phyloP scores from a whole-genome alignment of 1,284 basidiomycete genomes.

The Heterobasidion irregulare region DNA sequence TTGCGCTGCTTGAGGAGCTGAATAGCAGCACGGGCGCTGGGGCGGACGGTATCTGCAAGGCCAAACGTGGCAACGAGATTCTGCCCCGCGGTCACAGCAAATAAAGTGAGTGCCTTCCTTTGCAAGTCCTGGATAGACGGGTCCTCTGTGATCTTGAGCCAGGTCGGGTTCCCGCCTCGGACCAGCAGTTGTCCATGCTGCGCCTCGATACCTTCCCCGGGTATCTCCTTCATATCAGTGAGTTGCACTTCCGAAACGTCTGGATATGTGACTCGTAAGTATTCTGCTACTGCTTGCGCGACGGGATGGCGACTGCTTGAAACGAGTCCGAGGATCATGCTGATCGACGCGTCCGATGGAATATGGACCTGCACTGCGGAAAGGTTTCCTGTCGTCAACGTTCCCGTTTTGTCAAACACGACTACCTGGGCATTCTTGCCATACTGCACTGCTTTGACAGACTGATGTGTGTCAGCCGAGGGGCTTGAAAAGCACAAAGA shows the following conservation, averaged over 20 bases:
- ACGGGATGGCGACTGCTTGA: constrained; percentile 17
- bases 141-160: constrained; percentile 19
- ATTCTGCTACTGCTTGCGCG: constrained; percentile 21
- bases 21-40: constrained; percentile 33
- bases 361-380: constrained; percentile 19
- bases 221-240: constrained; percentile 21
- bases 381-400: constrained; percentile 29
- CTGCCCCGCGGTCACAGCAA: constrained; percentile 24
- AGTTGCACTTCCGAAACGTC: constrained; percentile 5
- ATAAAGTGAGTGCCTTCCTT: constrained; percentile 23
- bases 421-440: constrained; percentile 23
- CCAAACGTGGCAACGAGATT: constrained; percentile 32
- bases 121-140: constrained; percentile 15
- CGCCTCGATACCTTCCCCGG: constrained; percentile 28
- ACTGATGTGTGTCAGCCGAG: constrained; percentile 16
- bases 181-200: constrained; percentile 17
- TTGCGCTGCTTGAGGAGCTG: constrained; percentile 25
- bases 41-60: constrained; percentile 39
- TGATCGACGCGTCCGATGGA: constrained; percentile 12
- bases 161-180: constrained; percentile 27
- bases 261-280: constrained; percentile 11
- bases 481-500: background rate
- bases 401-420: constrained; percentile 42
- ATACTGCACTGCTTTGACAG: constrained; percentile 19
- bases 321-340: constrained; percentile 11